phyloP scores from a whole-genome alignment of 495 filamentous ascomycete species.

The Durotheca rogersii region DNA sequence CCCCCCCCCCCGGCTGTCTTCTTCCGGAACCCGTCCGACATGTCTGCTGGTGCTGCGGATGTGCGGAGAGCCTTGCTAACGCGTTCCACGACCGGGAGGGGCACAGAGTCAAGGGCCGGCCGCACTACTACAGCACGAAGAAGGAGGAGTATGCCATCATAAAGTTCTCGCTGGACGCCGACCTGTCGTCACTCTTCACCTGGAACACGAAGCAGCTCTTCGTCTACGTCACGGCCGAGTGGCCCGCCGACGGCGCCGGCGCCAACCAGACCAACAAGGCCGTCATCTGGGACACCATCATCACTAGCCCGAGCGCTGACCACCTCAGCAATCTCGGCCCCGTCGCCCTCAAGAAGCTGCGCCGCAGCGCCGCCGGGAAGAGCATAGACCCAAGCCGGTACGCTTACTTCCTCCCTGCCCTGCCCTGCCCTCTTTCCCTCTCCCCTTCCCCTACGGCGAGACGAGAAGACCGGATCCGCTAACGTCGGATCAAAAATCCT shows the following conservation, averaged over 20 bases:
- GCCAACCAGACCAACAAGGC: constrained; percentile 63
- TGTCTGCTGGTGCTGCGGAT: too few species aligned
- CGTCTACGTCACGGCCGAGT: constrained; percentile 87
- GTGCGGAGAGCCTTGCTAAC: constrained; percentile 6
- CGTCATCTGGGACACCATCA: constrained; percentile 94
- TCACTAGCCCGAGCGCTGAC: constrained; percentile 65
- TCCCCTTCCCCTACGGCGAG: too few species aligned
- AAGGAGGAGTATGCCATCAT: constrained; percentile 94
- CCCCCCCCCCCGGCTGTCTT: not conserved
- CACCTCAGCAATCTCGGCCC: constrained; percentile 56
- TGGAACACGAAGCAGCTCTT: constrained; percentile 99
- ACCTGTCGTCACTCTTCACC: constrained; percentile 89
- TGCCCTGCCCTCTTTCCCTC: not conserved
- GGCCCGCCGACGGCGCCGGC: constrained; percentile 57
- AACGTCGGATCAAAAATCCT: too few species aligned
- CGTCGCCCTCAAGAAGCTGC: constrained; percentile 52
- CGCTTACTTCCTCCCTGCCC: not conserved
- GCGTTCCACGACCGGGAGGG: not conserved
- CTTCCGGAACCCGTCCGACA: too few species aligned
- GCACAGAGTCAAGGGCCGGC: constrained; percentile 78
- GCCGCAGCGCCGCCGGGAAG: constrained; percentile 52
- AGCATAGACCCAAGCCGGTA: constrained; percentile 53
- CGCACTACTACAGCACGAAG: constrained; percentile 89
- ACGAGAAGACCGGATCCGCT: too few species aligned
- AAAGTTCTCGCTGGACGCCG: constrained; percentile 83